These are phyloP conservation scores for Porphyra umbilicalis DNA, from an alignment of 31 red algal species.

Conservation along the genomic window DNA sequence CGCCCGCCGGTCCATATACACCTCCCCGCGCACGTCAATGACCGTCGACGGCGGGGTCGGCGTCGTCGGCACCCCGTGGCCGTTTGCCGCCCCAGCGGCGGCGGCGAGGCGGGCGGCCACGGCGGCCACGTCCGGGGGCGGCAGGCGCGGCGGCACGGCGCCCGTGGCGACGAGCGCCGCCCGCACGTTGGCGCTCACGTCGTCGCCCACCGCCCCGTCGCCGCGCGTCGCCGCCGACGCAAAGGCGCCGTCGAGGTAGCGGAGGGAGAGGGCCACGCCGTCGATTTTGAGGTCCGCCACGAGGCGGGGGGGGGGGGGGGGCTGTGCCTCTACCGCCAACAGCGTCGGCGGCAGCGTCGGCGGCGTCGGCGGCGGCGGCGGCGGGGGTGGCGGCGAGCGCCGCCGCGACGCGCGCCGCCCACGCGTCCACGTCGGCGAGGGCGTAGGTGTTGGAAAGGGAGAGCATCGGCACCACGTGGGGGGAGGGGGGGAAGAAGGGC, in stretches of 20 bases:
- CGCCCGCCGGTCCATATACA: constrained; percentile 44
- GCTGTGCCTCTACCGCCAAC: background rate
- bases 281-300: constrained; percentile 74
- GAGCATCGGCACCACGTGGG: constrained; percentile 54
- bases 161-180: constrained; percentile 30
- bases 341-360: background rate
- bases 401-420: constrained; percentile 20
- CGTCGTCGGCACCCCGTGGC: background rate
- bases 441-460: constrained; percentile 58
- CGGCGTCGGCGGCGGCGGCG: background rate
- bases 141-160: constrained; percentile 10
- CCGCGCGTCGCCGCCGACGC: constrained; percentile 58
- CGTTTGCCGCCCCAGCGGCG: background rate
- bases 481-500: constrained; percentile 35
- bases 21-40: constrained; percentile 62
- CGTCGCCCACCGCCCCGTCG: constrained; percentile 58
- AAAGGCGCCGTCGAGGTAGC: constrained; percentile 45
- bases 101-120: background rate
- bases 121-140: background rate
- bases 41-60: background rate
- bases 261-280: constrained; percentile 56
- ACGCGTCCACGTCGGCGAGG: constrained; percentile 31
- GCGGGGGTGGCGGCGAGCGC: constrained; percentile 1
- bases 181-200: constrained; percentile 58
- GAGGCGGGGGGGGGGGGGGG: no score